Evolutionary conservation across 1,139 yeast species (phyloP).

Genomic region (Lodderomyces margitis): DNA sequence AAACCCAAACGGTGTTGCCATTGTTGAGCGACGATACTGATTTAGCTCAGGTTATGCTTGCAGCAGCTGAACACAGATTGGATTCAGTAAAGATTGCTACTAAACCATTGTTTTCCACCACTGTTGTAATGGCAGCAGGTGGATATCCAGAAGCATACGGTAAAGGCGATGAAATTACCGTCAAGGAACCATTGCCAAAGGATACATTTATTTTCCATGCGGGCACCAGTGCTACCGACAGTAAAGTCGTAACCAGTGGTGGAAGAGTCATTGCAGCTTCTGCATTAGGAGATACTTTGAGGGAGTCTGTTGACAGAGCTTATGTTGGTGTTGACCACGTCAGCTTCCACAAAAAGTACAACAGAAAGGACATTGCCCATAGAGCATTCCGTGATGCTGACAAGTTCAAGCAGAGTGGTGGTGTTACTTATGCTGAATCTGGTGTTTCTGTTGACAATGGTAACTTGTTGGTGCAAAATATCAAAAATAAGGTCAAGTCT

Average conservation of each 20-base stretch:
- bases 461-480: conserved; percentile 81
- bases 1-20: conserved; percentile 94
- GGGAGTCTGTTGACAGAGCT: conserved; percentile 81
- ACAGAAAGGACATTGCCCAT: conserved; percentile 92
- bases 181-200: conserved; percentile 46
- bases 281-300: conserved; percentile 73
- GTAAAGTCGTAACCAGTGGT: conserved; percentile 78
- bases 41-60: conserved; percentile 86
- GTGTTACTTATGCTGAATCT: conserved; percentile 85
- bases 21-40: conserved; percentile 80
- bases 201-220: conserved; percentile 88
- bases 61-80: conserved; percentile 91
- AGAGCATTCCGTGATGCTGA: conserved; percentile 75
- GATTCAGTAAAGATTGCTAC: conserved; percentile 75
- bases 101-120: conserved; percentile 69
- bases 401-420: conserved; percentile 18
- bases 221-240: conserved; percentile 66
- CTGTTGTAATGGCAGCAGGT: conserved; percentile 95
- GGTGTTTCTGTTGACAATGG: conserved; percentile 99
- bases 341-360: conserved; percentile 70
- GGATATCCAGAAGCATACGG: conserved; percentile 90
- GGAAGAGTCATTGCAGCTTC: conserved; percentile 97
- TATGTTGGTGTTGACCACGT: conserved; percentile 82
- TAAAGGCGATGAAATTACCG: conserved; percentile 82
- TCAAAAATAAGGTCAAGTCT: conserved; percentile 88